Evolutionary conservation across 108 stramenopile genomes (phyloP).

Genomic region (Cyclotella cryptica): DNA sequence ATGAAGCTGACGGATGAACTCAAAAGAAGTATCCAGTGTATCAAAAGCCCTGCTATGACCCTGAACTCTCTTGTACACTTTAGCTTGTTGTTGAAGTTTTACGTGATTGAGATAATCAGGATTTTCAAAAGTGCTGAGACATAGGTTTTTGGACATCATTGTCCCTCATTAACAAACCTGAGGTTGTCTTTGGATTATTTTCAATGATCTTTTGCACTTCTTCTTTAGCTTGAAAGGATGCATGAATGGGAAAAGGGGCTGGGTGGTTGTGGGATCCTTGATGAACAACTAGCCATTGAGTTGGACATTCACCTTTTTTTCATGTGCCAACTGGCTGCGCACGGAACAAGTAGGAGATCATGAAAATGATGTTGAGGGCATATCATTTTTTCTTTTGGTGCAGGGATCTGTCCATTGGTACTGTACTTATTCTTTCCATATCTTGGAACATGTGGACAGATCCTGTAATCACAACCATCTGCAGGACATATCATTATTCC

Average conservation of each 20-base stretch:
- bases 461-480: background rate
- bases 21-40: too few relatives aligned
- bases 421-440: background rate
- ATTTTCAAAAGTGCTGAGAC: background rate
- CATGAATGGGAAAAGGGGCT: conserved; percentile 1
- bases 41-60: too few relatives aligned
- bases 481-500: background rate
- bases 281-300: background rate
- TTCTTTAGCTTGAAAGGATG: background rate
- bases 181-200: background rate
- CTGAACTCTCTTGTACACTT: too few relatives aligned
- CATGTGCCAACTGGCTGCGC: background rate
- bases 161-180: background rate
- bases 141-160: background rate
- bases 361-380: background rate
- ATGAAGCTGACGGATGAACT: background rate
- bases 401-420: background rate
- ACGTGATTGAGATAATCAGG: too few relatives aligned
- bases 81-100: too few relatives aligned
- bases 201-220: background rate
- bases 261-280: background rate
- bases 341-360: background rate
- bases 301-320: background rate
- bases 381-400: background rate
- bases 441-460: background rate